phyloP scores from a whole-genome alignment of 2,329 filamentous ascomycete species.

The Lasiodiplodia citricola region DNA sequence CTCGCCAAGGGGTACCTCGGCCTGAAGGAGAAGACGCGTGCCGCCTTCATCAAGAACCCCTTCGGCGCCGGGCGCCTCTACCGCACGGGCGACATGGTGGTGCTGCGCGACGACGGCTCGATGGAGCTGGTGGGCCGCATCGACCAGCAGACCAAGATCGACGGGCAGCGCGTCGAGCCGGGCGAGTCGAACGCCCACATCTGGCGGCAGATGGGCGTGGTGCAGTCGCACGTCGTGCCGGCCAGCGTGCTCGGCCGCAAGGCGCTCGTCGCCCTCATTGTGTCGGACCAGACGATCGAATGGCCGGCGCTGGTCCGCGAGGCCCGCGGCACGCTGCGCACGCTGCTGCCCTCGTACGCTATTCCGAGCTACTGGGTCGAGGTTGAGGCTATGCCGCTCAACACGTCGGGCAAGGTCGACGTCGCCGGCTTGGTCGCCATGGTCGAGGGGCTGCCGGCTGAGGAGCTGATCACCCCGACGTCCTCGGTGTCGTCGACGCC shows the following conservation, averaged over 20 bases:
- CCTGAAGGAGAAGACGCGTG: slow-evolving; percentile 2
- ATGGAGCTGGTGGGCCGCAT: slow-evolving; percentile 26
- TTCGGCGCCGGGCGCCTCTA: slow-evolving; percentile 26
- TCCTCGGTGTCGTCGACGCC: background rate
- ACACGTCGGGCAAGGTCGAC: slow-evolving; percentile 10
- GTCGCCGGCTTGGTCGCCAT: background rate
- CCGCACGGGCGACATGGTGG: slow-evolving; percentile 24
- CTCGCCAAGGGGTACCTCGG: slow-evolving; percentile 28
- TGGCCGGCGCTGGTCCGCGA: slow-evolving; percentile 33
- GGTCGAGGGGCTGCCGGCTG: background rate
- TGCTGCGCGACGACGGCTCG: slow-evolving; percentile 16
- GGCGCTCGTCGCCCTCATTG: slow-evolving; percentile 52
- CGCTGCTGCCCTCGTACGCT: slow-evolving; percentile 59
- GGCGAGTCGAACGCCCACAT: background rate
- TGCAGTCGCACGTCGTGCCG: background rate
- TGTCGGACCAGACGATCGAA: slow-evolving; percentile 25
- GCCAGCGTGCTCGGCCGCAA: background rate
- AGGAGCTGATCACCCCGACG: background rate
- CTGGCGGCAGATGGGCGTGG: background rate
- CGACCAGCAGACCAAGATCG: slow-evolving; percentile 27
- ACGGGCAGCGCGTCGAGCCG: slow-evolving; percentile 26
- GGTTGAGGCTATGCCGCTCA: slow-evolving; percentile 1
- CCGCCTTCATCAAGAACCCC: slow-evolving; percentile 28
- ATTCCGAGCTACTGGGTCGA: slow-evolving; percentile 38
- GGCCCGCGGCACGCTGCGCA: slow-evolving; percentile 15